phyloP scores from a whole-genome alignment of 1,284 basidiomycete species.

The Rhodotorula sp. region DNA sequence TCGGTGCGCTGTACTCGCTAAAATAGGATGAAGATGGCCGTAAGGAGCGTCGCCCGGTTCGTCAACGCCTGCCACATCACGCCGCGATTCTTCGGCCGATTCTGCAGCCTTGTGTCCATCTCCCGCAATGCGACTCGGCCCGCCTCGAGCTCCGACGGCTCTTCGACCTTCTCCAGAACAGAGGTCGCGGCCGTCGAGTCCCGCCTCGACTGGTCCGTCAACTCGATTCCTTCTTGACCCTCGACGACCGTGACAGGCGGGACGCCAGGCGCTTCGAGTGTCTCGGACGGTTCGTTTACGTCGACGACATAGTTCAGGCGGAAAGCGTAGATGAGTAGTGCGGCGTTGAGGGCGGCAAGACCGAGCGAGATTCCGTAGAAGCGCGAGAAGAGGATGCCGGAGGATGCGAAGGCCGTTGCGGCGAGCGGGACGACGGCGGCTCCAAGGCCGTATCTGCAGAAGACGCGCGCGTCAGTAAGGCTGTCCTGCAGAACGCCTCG shows the following conservation, averaged over 20 bases:
- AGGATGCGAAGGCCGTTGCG: constrained; percentile 35
- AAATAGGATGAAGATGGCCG: constrained; percentile 28
- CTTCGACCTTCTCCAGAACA: neutral
- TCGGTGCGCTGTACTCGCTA: constrained; percentile 6
- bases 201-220: neutral
- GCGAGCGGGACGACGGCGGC: constrained; percentile 33
- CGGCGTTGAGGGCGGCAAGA: constrained; percentile 20
- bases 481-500: no score
- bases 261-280: neutral
- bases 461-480: neutral
- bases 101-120: neutral
- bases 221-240: constrained; percentile 9
- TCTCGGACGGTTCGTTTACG: neutral
- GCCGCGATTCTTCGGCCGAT: neutral
- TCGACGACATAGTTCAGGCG: constrained; percentile 32
- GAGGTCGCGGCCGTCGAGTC: neutral
- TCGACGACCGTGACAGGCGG: constrained; percentile 10
- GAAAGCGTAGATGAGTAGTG: constrained; percentile 31
- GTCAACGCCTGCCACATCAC: constrained; percentile 17
- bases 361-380: constrained; percentile 34
- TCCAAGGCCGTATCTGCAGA: constrained; percentile 12
- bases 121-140: neutral
- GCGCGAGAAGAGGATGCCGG: constrained; percentile 23
- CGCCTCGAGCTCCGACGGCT: neutral
- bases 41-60: constrained; percentile 11